Base-by-base conservation (phyloP, 495 filamentous ascomycete species). In the Talaromyces stipitatus region DNA sequence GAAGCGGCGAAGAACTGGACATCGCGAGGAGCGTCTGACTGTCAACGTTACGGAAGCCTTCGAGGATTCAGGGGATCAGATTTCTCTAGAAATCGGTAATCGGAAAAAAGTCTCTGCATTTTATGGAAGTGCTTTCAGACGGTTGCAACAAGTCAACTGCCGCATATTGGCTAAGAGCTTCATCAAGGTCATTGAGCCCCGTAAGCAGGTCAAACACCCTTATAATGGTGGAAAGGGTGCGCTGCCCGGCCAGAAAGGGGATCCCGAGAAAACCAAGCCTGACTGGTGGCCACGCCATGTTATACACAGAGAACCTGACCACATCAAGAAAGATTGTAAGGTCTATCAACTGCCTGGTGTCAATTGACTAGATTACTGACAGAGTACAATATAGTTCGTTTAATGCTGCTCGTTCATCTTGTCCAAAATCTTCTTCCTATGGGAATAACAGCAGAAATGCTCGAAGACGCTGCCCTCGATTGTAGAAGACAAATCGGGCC, bases 221-320 rank as follows among this genome's bases (percentile, higher is more conserved):
- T 97, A 96, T 68, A 91, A 87, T 23, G 78, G 82, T 16, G 79
- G 85, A 41, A 68, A 66, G 29, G 70, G 71, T 23, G 68, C 68
- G 24, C 59, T 69, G 6, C 68, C 72, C 0, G 73, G 71, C n/a
- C 58, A 69, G 16, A 71, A 67, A 20, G 69, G 71, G 6, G 74
- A 78, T 43, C 75, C 77, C 2, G 78, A 87, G 41, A 72, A 76
- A 29, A 85, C 79, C 45, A 82, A 82, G 29, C 92, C 92, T 10
- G 75, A 76, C 16, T 96, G 90, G 89, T 97, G 92, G 92, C 90
- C 90, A 0, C 74, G 77, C 18, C 62, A 64, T 57, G 66, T 70
- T 29, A 75, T 82, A 26, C 90, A 94, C 68, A 88, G 81, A 63
- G 92, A 96, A 72, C 91, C 92, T 0, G 90, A 96, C 62, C 92